A percentile compares a stretch with the other conserved stretches of the same genome.
phyloP scores from a whole-genome alignment of 2,329 filamentous ascomycete genomes.

The Fusarium liriodendri region DNA sequence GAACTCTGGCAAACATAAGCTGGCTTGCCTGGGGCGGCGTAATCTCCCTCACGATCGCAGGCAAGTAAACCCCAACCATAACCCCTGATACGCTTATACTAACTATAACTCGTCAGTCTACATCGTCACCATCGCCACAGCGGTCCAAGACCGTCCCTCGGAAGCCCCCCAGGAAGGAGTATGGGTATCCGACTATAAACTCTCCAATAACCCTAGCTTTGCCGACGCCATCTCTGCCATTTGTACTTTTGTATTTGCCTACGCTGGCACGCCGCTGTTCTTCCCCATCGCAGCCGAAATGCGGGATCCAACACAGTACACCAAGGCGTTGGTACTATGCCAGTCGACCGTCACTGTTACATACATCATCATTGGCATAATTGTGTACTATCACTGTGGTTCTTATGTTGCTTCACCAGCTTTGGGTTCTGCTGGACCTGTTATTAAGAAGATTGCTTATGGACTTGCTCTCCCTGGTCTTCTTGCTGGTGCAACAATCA shows the following conservation, averaged over 20 bases:
- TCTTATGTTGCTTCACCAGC: conserved; percentile 60
- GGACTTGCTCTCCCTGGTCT: conserved; percentile 49
- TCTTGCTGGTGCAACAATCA: conserved; percentile 40
- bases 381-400: conserved; percentile 60
- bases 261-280: conserved; percentile 50
- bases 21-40: conserved; percentile 48
- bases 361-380: conserved; percentile 49
- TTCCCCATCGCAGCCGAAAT: conserved; percentile 49
- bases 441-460: conserved; percentile 58
- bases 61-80: not conserved
- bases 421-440: conserved; percentile 56
- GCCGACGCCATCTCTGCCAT: conserved; percentile 46
- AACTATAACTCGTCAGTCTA: conserved; percentile 16
- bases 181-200: conserved; percentile 48
- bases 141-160: conserved; percentile 32
- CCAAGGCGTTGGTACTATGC: conserved; percentile 40
- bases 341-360: conserved; percentile 45
- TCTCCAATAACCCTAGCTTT: conserved; percentile 46
- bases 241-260: conserved; percentile 51
- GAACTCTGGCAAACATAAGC: conserved; percentile 46
- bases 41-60: conserved; percentile 31
- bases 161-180: conserved; percentile 24
- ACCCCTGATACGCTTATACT: not conserved
- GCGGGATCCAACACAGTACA: conserved; percentile 45
- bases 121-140: conserved; percentile 38